Base-by-base conservation (phyloP, 2,329 filamentous ascomycete species). In the Fonsecaea erecta region DNA sequence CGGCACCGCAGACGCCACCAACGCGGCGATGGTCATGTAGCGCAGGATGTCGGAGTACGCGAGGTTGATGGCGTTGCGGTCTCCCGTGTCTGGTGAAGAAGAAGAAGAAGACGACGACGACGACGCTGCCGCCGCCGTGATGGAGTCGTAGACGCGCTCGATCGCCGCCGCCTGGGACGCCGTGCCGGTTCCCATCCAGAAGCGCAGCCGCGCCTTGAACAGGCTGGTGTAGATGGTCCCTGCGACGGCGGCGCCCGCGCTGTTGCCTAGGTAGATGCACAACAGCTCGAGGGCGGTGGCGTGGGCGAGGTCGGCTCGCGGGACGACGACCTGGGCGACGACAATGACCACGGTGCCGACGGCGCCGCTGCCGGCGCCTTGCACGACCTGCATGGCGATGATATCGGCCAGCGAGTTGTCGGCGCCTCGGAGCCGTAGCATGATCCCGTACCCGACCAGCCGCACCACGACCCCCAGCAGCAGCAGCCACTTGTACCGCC, bases 171-270 rank as follows among this genome's bases (percentile, higher is more conserved):
- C n/a, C n/a, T 74, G 63, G 2, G 72, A 71, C 1, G 75, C 75
- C 2, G n/a, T n/a, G n/a, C 62, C 63, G 0, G 70, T 57, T 8
- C 79, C 79, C 5, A 84, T 70, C 37, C 77, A 76, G 7, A 71
- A 64, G 53, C 73, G 72, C 59, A 83, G 69, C 26, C 57, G 35
- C 3, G 72, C 63, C 34, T 77, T 76, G 66, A 84, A 77, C 0
- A 77, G 76, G n/a, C 77, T 77, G 0, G 82, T 84, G 68, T 84
- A 84, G 14, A 84, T 83, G 6, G 78, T 81, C 4, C 82, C 82
- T 1, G 82, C 81, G 53, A 83, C 77, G 48, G 77, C 76, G 6
- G 77, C 73, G 2, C 75, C 76, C 6, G 77, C 70, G 7, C 73
- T 74, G 28, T 73, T 72, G 12, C 71, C 75, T 53, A 84, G 67